Percentiles rank a stretch among this genome's conserved stretches.
phyloP scores from a whole-genome alignment of 2,329 filamentous ascomycete genomes.

The Diplodia sapinea region DNA sequence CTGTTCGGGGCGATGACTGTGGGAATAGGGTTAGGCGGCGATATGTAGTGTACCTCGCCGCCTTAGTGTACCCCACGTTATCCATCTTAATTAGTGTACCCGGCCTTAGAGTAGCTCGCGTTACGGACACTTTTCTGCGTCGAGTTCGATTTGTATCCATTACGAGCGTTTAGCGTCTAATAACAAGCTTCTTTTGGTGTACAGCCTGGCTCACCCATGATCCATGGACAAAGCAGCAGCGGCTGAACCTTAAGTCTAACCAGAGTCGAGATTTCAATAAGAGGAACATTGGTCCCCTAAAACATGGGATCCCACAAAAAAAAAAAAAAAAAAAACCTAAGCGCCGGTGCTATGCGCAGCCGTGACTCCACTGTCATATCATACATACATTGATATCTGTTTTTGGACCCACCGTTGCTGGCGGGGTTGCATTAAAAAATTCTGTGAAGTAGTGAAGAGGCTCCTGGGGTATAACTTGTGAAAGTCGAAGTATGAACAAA shows the following conservation, averaged over 20 bases:
- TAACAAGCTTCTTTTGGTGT: background rate
- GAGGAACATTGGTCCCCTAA: background rate
- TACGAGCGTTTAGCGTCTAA: background rate
- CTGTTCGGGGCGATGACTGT: background rate
- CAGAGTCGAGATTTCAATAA: constrained; percentile 7
- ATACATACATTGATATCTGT: background rate
- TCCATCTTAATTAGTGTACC: no score
- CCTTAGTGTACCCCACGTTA: no score
- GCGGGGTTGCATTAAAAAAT: background rate
- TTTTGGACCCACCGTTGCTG: background rate
- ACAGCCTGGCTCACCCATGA: background rate
- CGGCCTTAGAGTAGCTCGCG: no score
- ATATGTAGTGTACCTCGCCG: background rate
- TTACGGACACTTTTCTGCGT: no score
- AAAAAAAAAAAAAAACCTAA: background rate
- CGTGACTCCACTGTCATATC: background rate
- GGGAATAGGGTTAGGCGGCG: background rate
- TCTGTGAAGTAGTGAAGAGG: background rate
- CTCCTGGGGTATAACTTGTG: background rate
- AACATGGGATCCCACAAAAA: background rate
- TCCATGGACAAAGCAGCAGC: background rate
- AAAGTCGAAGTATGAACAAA: background rate
- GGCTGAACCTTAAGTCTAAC: background rate
- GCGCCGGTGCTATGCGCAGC: constrained; percentile 10
- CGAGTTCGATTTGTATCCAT: background rate